Conservation (phyloP, 768 basidiomycete species). For the Russula sp. region DNA sequence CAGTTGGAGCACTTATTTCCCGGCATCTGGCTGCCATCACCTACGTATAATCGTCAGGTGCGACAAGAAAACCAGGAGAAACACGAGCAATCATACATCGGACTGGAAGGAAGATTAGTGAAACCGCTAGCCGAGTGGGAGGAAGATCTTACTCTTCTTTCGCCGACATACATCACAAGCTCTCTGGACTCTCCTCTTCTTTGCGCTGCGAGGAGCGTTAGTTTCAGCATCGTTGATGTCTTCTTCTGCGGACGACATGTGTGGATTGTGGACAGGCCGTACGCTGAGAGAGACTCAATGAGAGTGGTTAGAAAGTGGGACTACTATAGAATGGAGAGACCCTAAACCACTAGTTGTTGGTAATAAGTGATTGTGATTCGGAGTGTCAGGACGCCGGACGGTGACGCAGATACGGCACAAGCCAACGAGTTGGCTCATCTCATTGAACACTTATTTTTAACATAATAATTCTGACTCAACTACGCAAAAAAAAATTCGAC, state of each 20-base stretch:
- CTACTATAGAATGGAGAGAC: neutral
- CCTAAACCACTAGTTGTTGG: constrained; percentile 7
- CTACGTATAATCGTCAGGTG: constrained; percentile 29
- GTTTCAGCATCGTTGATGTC: constrained; percentile 47
- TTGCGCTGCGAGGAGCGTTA: constrained; percentile 35
- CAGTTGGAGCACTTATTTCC: constrained; percentile 62
- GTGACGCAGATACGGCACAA: neutral
- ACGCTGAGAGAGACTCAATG: neutral
- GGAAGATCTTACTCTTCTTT: constrained; percentile 62
- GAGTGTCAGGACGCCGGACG: neutral
- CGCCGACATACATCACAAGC: constrained; percentile 80
- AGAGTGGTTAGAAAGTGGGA: neutral
- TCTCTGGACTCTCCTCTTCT: constrained; percentile 68
- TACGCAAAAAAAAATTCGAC: neutral
- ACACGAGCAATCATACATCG: constrained; percentile 45
- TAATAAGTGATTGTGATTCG: neutral
- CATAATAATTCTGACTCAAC: neutral
- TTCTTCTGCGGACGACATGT: constrained; percentile 64
- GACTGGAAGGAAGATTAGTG: constrained; percentile 36
- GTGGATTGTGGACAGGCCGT: neutral
- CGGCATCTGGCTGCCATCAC: constrained; percentile 65
- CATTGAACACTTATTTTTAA: neutral
- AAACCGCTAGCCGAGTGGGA: constrained; percentile 9
- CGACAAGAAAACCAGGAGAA: neutral
- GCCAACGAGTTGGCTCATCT: neutral